These are phyloP conservation scores for Incumbomyces lentus DNA, from an alignment of 2,329 filamentous ascomycete species.

Conservation along the genomic window DNA sequence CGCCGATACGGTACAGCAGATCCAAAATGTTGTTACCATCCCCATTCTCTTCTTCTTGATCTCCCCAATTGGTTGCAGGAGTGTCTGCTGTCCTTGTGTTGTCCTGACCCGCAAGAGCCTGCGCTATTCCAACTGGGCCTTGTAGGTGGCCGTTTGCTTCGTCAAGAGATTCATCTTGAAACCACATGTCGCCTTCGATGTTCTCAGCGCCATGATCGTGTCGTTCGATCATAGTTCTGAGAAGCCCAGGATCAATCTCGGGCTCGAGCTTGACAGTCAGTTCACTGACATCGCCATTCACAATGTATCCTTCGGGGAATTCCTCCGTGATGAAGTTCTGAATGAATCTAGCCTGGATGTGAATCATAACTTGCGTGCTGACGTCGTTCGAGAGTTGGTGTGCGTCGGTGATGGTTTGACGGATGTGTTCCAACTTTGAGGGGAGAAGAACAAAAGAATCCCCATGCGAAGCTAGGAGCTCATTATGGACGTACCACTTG, in stretches of 20 bases:
- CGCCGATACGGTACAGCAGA: conserved; percentile 81
- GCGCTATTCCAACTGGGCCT: conserved; percentile 8
- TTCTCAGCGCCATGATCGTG: not conserved
- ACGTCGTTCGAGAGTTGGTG: conserved; percentile 5
- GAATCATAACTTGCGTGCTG: conserved; percentile 10
- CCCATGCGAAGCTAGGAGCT: conserved; percentile 4
- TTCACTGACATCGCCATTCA: conserved; percentile 12
- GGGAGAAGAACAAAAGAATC: conserved; percentile 12
- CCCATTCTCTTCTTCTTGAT: conserved; percentile 25
- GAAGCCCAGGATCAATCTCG: conserved; percentile 2
- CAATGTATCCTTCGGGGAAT: conserved; percentile 17
- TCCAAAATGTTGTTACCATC: conserved; percentile 72
- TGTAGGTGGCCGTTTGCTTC: not conserved
- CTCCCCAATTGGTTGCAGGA: conserved; percentile 23
- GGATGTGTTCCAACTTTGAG: conserved; percentile 11
- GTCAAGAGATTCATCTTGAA: not conserved
- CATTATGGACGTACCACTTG: conserved; percentile 11
- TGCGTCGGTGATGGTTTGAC: conserved; percentile 7
- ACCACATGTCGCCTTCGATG: not conserved
- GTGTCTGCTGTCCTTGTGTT: conserved; percentile 18
- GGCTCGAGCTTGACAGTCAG: conserved; percentile 8
- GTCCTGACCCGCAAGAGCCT: conserved; percentile 11
- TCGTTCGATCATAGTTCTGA: not conserved
- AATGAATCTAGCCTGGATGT: conserved; percentile 16
- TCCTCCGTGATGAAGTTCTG: conserved; percentile 17